These are phyloP conservation scores for Goffeauzyma gilvescens DNA, from an alignment of 768 basidiomycete genomes.

Conservation along the genomic window DNA sequence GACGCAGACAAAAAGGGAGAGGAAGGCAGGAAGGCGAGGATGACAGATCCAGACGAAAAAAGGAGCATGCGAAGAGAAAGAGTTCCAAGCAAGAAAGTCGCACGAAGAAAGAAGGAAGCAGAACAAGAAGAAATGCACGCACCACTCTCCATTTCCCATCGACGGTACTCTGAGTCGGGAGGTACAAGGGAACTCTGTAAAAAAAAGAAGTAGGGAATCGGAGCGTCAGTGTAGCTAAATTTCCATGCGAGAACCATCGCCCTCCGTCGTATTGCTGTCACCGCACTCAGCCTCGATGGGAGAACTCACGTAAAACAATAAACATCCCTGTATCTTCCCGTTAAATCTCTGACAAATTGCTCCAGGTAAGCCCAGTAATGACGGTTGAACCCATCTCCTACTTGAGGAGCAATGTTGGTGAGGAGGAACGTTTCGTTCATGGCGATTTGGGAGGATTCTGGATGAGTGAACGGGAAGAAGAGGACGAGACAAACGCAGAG, in stretches of 20 bases:
- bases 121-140: constrained; percentile 30
- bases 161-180: constrained; percentile 57
- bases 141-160: constrained; percentile 96
- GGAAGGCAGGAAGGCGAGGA: too few species aligned
- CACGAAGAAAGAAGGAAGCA: too few species aligned
- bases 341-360: constrained; percentile 83
- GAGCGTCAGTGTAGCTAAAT: too few species aligned
- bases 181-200: constrained; percentile 67
- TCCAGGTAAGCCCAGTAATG: constrained; percentile 97
- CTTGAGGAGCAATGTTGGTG: constrained; percentile 93
- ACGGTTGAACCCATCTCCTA: constrained; percentile 90
- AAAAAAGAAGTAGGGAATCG: neutral
- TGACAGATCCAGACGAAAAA: too few species aligned
- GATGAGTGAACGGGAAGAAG: neutral
- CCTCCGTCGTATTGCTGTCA: too few species aligned
- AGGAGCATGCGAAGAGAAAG: too few species aligned
- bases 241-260: too few species aligned
- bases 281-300: too few species aligned
- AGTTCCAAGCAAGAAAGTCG: too few species aligned
- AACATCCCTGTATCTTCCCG: constrained; percentile 73
- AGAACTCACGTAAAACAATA: constrained; percentile 67
- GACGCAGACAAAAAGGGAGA: too few species aligned
- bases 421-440: constrained; percentile 94
- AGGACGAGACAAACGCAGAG: neutral
- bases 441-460: constrained; percentile 40